Evolutionary conservation across 1,284 basidiomycete genomes (phyloP).

Genomic region (Ceratobasidium sp.): DNA sequence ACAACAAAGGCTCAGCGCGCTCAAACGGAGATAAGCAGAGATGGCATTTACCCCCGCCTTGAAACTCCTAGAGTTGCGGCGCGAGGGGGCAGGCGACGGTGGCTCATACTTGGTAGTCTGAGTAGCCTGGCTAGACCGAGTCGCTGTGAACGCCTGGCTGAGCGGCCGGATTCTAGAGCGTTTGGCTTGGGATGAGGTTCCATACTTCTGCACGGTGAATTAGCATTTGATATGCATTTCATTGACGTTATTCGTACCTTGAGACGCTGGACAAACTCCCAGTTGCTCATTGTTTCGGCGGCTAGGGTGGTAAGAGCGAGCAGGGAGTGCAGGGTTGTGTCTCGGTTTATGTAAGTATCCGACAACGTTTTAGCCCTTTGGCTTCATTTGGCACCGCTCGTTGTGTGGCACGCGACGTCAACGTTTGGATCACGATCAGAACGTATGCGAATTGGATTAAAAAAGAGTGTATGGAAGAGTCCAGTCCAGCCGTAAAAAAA

Average conservation of each 20-base stretch:
- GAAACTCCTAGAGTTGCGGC: background rate
- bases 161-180: slow-evolving; percentile 7
- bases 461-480: slow-evolving; percentile 5
- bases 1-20: background rate
- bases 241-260: background rate
- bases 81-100: background rate
- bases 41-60: background rate
- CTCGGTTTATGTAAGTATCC: slow-evolving; percentile 14
- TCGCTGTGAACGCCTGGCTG: slow-evolving; percentile 14
- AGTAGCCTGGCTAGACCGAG: background rate
- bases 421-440: background rate
- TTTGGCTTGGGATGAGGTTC: background rate
- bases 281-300: background rate
- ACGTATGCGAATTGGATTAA: background rate
- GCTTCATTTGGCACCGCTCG: background rate
- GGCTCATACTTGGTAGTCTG: slow-evolving; percentile 1
- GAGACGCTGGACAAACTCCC: slow-evolving; percentile 16
- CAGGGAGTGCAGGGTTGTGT: slow-evolving; percentile 7
- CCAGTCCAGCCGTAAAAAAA: background rate
- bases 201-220: background rate
- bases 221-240: background rate
- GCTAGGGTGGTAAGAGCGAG: background rate
- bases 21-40: background rate
- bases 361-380: background rate
- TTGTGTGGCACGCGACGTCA: background rate